Evolutionary conservation across 768 basidiomycete species (phyloP), one percentile per base, ranked within the genome.

Genomic region (Suillus alpinus): DNA sequence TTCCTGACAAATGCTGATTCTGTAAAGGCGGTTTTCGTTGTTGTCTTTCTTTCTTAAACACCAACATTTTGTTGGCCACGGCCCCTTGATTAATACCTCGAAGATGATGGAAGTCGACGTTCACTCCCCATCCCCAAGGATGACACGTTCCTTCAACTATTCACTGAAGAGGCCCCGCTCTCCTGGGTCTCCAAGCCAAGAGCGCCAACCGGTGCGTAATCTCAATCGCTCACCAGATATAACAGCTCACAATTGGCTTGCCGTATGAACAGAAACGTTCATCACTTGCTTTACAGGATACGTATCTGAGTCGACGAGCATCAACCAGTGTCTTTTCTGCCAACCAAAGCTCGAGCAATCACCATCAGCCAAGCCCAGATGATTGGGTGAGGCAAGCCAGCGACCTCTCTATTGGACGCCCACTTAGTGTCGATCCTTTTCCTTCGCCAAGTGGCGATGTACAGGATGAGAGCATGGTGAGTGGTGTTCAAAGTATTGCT

Each of bases 311-410:
- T 62, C 81, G 58, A 67, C 75, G 47, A 69, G 63, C 67, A 77
- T 74, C 65, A 78, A 56, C 47, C 32, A 64, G 9, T 7, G 3
- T 29, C 9, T 39, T 63, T 57, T 58, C 57, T 40, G n/a, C 62
- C 9, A 65, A 65, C 51, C 65, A 64, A 56, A 62, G 56, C 56
- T 40, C 59, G 59, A 62, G 41, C 29, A 23, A 52, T 26, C 46
- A 68, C 16, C 65, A 80, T 65, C 71, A 78, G 31, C 75, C 79
- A 44, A 71, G 75, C 18, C 80, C 83, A 9, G 90, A 91, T 60
- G 89, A 92, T 67, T 92, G 89, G 91, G 89, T 92, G 12, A 77
- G 79, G 60, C 88, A 86, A 68, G 83, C 91, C 4, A 80, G 83
- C 58, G 86, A 81, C 51, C 79, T 92, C 62, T 80, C 81, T n/a